Evolutionary conservation across 257 asterid genomes (phyloP), one percentile per base, ranked within the genome.

Genomic region (Echium plantagineum): DNA sequence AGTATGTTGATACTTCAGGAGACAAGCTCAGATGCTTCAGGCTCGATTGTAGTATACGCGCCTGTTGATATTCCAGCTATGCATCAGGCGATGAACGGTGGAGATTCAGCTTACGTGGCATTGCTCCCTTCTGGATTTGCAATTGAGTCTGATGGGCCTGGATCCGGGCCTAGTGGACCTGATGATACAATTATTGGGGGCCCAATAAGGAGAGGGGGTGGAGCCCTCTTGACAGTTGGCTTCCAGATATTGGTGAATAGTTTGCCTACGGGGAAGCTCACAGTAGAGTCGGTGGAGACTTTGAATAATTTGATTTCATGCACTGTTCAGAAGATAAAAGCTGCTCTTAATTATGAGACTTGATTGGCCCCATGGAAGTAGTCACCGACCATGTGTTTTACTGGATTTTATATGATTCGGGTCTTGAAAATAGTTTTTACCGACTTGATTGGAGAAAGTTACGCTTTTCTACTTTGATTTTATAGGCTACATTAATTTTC

Each of bases 11-110:
- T 89, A 61, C 94, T 89, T 10, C 94, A 89, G 71, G 97, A 89
- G 69, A 89, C 97, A 0, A 77, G 94, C 80, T 78, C 78, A 58
- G 95, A 85, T 78, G 79, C 89, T 35, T 78, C 95, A 15, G 95
- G 94, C 16, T 81, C 96, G 73, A 94, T 83, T 64, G 94, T 86
- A 16, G 97, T 90, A 32, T 90, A 90, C 83, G 97, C 97, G 60
- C 96, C 97, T 9, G 96, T 90, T n/a, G 97, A 90, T 71, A 87
- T 90, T 19, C 97, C 95, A 19, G 94, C 95, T 10, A 83, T 90
- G 97, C 90, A 85, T 63, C 85, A 78, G 58, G 96, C 86, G 62
- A 90, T 90, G 96, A 90, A 87, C 79, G 97, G 97, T 58, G 95
- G 96, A 7, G 97, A 90, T 75, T 90, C 97, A 0, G 88, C 89